Evolutionary conservation across 106 monocot genomes (phyloP), one percentile per base, ranked within the genome.

Genomic region (Chionographis japonica): DNA sequence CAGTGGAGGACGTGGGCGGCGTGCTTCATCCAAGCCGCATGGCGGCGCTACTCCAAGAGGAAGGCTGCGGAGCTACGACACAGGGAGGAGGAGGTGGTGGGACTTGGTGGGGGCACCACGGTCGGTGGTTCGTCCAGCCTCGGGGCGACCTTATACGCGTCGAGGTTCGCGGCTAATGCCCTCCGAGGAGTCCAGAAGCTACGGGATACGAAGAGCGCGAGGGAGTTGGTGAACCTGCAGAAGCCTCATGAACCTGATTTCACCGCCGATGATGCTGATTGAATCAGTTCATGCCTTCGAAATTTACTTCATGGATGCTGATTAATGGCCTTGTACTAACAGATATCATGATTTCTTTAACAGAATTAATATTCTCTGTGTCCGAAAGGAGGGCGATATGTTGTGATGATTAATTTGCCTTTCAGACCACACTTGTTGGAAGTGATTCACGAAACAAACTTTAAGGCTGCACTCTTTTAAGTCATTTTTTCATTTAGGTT

Each of bases 1-100:
- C 90, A 91, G n/a, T 91, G 90, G 90, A 77, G 90, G 58, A 91
- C 91, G 1, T 91, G 91, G 91, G 83, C 91, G 4, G 76, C 87
- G 2, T 77, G 76, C 68, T 91, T 91, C 63, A 84, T 91, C n/a
- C 91, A 91, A 70, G 87, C 84, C 4, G 81, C 91, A 51, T 91
- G 91, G 91, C 56, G 84, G 13, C 86, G 91, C 9, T 84, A 87
- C 55, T 52, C 62, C 42, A 84, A 84, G 79, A 73, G 91, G 62
- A 91, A 87, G 61, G 39, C 77, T n/a, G 90, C 81, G 4, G 75
- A 81, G 46, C 52, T 81, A 11, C 80, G 81, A 15, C 69, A 80
- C 8, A 84, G 40, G 58, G 77, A 83, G 68, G 79, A 82, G 59
- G 77, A 46, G 18, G 49, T 54, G 20, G 38, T n/a, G 49, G 52